Evolutionary conservation across 257 asterid genomes (phyloP), one percentile per base, ranked within the genome.

Genomic region (Solanum okadae): DNA sequence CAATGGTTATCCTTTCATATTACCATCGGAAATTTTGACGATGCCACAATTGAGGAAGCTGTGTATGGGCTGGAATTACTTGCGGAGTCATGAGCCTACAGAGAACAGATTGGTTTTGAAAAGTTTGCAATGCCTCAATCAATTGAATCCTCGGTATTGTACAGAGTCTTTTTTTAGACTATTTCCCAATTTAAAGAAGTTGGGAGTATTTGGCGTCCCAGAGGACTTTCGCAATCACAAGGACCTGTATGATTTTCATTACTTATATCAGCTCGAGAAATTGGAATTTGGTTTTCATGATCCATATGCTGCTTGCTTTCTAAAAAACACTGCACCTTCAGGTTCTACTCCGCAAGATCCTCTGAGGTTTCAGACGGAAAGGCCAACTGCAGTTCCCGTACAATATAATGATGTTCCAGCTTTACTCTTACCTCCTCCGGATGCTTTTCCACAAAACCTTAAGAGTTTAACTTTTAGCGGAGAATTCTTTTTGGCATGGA

Each of bases 1-100:
- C 38, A 1, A 35, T 6, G 0, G 3, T 9, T 70, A 6, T 70
- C 23, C 77, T 70, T 70, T 70, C 10, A 70, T 14, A 13, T 37
- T 89, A 14, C 90, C 91, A 8, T 20, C 14, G 12, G 93, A 91
- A 31, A 75, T 89, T 34, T 63, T 79, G 89, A 79, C 1, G 63
- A 83, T 89, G 88, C 25, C 90, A 27, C 89, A 88, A 6, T 70
- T 89, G 46, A 89, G 91, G 70, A 88, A 86, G 25, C 77, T 89
- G n/a, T 25, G 25, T 12, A 6, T 87, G 73, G 23, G 3, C n/a
- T 61, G 61, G 88, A 86, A 68, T 56, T 83, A 90, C 7, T 70
- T 38, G 42, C 3, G 10, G 42, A 38, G 0, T 37, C 40, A 37
- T 37, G 3, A 37, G 40, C 38, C 9, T 70, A 86, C 33, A 25